These are phyloP conservation scores for Uromyces viciae-fabae DNA, from an alignment of 1,284 basidiomycete genomes.

Conservation along the genomic window DNA sequence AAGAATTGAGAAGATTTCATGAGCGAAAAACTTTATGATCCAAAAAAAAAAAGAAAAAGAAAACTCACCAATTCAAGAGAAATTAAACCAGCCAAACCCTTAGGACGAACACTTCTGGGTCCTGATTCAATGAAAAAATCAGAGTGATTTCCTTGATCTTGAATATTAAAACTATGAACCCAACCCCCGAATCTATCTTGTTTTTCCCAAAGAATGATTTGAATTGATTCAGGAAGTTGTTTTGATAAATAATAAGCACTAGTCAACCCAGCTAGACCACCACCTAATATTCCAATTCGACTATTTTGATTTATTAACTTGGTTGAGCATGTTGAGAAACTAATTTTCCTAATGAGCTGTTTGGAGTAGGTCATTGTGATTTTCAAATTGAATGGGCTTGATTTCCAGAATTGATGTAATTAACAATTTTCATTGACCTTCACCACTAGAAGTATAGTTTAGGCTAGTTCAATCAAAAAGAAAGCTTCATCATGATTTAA, in stretches of 20 bases:
- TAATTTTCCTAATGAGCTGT: not conserved
- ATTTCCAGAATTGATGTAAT: no score
- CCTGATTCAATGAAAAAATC: slow-evolving; percentile 73
- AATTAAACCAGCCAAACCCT: slow-evolving; percentile 61
- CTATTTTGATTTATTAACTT: no score
- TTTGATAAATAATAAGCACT: slow-evolving; percentile 72
- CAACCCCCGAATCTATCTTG: slow-evolving; percentile 72
- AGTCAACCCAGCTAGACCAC: slow-evolving; percentile 75
- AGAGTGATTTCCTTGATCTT: slow-evolving; percentile 52
- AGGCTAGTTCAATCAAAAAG: no score
- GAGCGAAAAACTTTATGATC: not conserved
- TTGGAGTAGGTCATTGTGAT: no score
- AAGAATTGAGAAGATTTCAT: not conserved
- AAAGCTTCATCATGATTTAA: no score
- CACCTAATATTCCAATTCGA: slow-evolving; percentile 63
- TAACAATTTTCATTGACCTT: no score
- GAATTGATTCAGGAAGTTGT: slow-evolving; percentile 60
- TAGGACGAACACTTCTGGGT: slow-evolving; percentile 74
- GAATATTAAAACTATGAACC: slow-evolving; percentile 63
- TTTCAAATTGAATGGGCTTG: no score
- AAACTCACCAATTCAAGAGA: slow-evolving; percentile 55
- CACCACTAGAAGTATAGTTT: no score
- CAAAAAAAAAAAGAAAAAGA: not conserved
- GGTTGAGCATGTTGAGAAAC: no score
- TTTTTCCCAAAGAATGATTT: slow-evolving; percentile 69